Base-by-base conservation (phyloP, 2,329 filamentous ascomycete species). In the Fusarium sp. region DNA sequence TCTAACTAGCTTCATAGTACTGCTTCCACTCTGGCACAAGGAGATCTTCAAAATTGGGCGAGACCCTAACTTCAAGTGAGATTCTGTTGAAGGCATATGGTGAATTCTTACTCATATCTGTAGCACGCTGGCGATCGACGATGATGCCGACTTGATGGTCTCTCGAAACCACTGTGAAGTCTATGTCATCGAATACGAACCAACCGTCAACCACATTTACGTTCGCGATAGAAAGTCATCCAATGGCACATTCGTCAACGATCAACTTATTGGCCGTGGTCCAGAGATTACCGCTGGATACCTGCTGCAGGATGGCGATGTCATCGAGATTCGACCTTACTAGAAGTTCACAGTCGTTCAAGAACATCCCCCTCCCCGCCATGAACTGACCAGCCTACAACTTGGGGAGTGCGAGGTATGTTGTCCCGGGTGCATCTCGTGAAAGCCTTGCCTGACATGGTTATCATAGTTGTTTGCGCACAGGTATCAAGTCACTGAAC, bases 91-190 rank as follows among this genome's bases (percentile, higher is more conserved):
- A 13, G 6, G 6, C 16, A 52, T 50, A 43, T 16, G 8, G 43
- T 6, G 23, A 7, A 14, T 18, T 18, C 14, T 65, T 20, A 48
- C 73, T 73, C 16, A 75, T 48, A n/a, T 10, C 7, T 16, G 4
- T 20, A 86, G 84, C 69, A 80, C 83, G 7, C 79, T 86, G 39
- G 76, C 78, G 25, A 83, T 90, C 43, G 76, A 80, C 11, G 77
- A 78, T 52, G 82, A 84, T 52, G 57, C 61, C n/a, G 74, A 83
- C 3, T 80, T 84, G 68, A 72, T 77, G 1, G 83, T 91, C 23
- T 91, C 89, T 2, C 85, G 87, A 61, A 83, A 85, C 30, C 89
- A 91, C 64, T 88, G 89, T 72, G 87, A 90, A 73, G 82, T 91
- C 35, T 91, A 90, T 76, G 86, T 86, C 2, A 81, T 91, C 45